Evolutionary conservation across 1,284 basidiomycete genomes (phyloP), one percentile per base, ranked within the genome.

Genomic region (Microbotryum saponariae): DNA sequence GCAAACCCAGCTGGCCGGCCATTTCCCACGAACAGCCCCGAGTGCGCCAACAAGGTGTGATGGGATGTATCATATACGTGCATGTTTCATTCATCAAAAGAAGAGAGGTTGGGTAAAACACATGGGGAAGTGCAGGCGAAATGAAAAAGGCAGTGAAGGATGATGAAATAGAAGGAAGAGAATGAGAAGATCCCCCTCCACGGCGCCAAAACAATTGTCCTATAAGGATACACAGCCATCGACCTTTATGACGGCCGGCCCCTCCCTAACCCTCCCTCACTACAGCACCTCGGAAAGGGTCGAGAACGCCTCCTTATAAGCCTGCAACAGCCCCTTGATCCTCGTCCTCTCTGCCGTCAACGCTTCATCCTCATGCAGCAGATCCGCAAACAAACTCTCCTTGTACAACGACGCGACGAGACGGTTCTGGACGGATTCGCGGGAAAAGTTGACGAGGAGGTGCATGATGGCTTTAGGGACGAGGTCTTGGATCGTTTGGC

Each of bases 401-500:
- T 92, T 97, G 81, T 98, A 99, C 67, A 99, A 76, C 57, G 86
- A 81, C 29, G 91, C 84, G 31, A 98, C 96, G 37, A 99, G 81
- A 25, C 94, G 83, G 76, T 97, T 96, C 79, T 98, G 96, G 45
- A 99, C 91, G 29, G 90, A 87, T 73, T 97, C 89, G 53, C 90
- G 86, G n/a, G 91, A 92, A 74, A 91, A 84, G 78, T 97, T 98
- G 74, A 99, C 94, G 67, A 97, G 82, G 72, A 93, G 83, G 68
- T 78, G 64, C 68, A 69, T 69, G 60, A 69, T 64, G n/a, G 91
- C 89, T 78, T 99, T 99, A 45, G 96, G 96, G 21, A 98, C 85
- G 64, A 97, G 82, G 76, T 98, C 96, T 73, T 97, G 91, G 69
- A 99, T 97, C 72, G 87, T 89, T 76, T 97, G 91, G 44, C 96